Evolutionary conservation across 108 stramenopile species (phyloP).

Genomic region (Fragilariopsis cylindrus): DNA sequence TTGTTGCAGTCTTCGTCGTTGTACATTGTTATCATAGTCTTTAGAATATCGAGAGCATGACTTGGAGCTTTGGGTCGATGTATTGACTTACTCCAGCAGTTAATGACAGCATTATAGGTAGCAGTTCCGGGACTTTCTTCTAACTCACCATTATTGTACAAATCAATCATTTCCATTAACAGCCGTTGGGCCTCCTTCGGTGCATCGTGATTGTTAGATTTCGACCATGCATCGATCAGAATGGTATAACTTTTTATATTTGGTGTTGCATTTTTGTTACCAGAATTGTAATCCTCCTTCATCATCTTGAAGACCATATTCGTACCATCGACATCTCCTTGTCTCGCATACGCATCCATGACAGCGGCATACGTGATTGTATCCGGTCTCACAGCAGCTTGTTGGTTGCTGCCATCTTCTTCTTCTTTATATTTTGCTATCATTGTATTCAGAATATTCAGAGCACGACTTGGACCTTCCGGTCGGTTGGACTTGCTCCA

Average conservation of each 20-base stretch:
- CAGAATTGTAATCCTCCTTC: constrained; percentile 32
- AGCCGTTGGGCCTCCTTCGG: constrained; percentile 38
- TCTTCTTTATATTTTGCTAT: background rate
- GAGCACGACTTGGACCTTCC: background rate
- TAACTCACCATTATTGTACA: background rate
- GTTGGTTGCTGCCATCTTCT: background rate
- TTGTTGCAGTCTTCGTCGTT: background rate
- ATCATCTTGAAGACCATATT: constrained; percentile 39
- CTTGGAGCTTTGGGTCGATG: background rate
- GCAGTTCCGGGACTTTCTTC: constrained; percentile 25
- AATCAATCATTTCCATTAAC: constrained; percentile 23
- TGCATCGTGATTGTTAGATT: background rate
- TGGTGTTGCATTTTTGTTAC: constrained; percentile 13
- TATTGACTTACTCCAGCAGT: constrained; percentile 3
- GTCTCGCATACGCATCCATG: constrained; percentile 4
- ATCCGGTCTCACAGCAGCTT: background rate
- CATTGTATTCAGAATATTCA: background rate
- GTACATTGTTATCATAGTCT: constrained; percentile 1
- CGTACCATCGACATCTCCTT: constrained; percentile 15
- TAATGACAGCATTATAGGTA: constrained; percentile 38
- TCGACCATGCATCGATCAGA: constrained; percentile 24
- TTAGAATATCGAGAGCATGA: background rate
- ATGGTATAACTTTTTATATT: constrained; percentile 31
- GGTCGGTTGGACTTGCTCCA: constrained; percentile 1
- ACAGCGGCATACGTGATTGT: constrained; percentile 6